Conservation (phyloP, 208 protist species). For the Crithidia sp. region DNA sequence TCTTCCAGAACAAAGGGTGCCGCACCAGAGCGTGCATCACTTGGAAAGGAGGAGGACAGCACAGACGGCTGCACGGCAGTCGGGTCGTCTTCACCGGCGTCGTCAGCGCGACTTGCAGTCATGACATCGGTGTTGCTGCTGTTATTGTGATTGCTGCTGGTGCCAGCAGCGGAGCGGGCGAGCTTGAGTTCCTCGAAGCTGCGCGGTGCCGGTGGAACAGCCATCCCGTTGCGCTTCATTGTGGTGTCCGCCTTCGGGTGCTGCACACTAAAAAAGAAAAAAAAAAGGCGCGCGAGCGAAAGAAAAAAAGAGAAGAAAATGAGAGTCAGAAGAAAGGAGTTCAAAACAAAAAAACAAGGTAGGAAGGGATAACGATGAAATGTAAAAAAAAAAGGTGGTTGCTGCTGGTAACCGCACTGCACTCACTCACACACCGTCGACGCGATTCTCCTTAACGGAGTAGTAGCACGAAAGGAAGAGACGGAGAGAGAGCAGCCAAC, state of each 20-base stretch:
- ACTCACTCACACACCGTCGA: neutral
- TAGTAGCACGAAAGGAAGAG: conserved; percentile 8
- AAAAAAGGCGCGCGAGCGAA: neutral
- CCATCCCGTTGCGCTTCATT: conserved; percentile 23
- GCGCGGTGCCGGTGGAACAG: conserved; percentile 10
- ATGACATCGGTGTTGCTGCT: neutral
- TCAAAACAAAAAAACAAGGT: conserved; percentile 18
- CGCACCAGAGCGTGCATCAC: too few species aligned
- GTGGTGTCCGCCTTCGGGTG: neutral
- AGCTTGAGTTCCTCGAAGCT: conserved; percentile 25
- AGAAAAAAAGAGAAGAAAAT: neutral
- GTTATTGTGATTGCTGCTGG: conserved; percentile 1
- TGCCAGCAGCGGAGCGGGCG: conserved; percentile 6
- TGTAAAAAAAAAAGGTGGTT: neutral
- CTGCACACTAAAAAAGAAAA: conserved; percentile 13
- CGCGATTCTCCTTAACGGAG: neutral
- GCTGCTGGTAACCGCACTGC: too few species aligned
- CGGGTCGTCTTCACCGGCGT: too few species aligned
- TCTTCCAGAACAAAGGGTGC: neutral
- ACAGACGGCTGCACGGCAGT: neutral
- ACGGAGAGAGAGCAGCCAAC: conserved; percentile 5
- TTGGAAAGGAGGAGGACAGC: neutral
- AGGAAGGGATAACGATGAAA: neutral
- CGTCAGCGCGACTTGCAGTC: neutral
- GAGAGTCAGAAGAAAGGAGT: conserved; percentile 8